Conservation (phyloP, 1,284 basidiomycete genomes). For the Cryptococcus sp. region DNA sequence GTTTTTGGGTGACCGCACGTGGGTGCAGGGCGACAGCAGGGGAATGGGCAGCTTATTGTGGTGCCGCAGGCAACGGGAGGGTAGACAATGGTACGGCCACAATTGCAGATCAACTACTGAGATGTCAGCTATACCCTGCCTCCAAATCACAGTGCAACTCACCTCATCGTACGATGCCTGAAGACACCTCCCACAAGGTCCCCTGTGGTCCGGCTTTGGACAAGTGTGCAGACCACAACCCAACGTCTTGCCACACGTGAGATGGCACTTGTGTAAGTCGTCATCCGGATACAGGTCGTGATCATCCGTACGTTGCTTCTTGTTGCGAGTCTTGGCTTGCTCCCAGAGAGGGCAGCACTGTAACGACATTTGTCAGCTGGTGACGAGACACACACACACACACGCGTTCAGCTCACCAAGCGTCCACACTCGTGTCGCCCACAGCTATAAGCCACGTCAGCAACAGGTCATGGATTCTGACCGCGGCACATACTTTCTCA, state of each 20-base stretch:
- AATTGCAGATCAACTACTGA: constrained; percentile 67
- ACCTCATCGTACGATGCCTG: constrained; percentile 86
- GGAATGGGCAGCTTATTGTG: constrained; percentile 68
- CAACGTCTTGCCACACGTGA: constrained; percentile 69
- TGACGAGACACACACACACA: no score
- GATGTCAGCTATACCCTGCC: constrained; percentile 3
- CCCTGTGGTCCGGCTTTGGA: constrained; percentile 73
- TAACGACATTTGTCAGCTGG: not conserved
- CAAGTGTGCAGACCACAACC: constrained; percentile 72
- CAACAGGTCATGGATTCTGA: not conserved
- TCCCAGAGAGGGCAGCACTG: constrained; percentile 79
- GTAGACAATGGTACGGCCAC: constrained; percentile 66
- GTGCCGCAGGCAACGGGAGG: constrained; percentile 67
- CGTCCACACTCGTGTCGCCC: constrained; percentile 78
- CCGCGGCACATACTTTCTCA: constrained; percentile 51
- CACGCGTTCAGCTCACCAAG: constrained; percentile 31
- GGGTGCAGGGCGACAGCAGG: constrained; percentile 67
- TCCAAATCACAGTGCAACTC: constrained; percentile 31
- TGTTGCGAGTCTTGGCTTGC: constrained; percentile 59
- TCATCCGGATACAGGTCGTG: constrained; percentile 49
- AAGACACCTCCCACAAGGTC: constrained; percentile 73
- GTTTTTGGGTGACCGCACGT: constrained; percentile 75
- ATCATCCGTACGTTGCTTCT: constrained; percentile 17
- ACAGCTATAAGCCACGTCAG: constrained; percentile 51
- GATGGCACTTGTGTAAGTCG: constrained; percentile 70